Evolutionary conservation across 2,329 filamentous ascomycete genomes (phyloP).

Genomic region (Fusarium guadeloupense): DNA sequence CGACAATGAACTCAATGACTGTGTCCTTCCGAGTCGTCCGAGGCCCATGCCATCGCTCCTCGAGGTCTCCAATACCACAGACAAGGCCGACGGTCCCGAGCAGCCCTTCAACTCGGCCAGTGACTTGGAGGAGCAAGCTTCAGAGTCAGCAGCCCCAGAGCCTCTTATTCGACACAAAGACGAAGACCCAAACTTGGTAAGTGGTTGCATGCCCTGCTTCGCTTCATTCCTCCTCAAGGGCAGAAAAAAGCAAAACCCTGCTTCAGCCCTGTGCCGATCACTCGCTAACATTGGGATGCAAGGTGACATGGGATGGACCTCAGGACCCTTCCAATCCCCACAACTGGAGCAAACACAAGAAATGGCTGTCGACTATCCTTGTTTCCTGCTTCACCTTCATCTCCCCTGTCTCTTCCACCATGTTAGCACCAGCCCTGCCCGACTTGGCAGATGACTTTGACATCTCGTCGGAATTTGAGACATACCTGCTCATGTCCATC

Average conservation of each 20-base stretch:
- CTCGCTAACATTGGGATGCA: background rate
- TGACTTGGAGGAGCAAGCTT: conserved; percentile 10
- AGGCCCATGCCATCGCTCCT: conserved; percentile 18
- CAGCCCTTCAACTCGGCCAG: background rate
- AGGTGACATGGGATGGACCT: conserved; percentile 56
- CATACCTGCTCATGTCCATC: conserved; percentile 65
- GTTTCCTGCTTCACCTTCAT: conserved; percentile 61
- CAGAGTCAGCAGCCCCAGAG: conserved; percentile 9
- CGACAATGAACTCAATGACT: background rate
- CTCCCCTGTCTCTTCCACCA: conserved; percentile 63
- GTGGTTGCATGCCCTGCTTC: background rate
- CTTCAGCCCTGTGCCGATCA: background rate
- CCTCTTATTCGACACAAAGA: background rate
- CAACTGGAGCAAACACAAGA: conserved; percentile 57
- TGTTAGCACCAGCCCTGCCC: conserved; percentile 59
- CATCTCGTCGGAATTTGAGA: conserved; percentile 54
- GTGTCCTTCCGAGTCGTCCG: background rate
- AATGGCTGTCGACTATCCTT: conserved; percentile 49
- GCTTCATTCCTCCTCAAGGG: background rate
- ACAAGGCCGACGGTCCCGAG: background rate
- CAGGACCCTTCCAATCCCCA: conserved; percentile 53
- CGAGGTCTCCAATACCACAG: conserved; percentile 8
- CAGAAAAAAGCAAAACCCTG: too few species aligned
- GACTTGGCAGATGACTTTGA: conserved; percentile 56
- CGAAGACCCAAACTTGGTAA: conserved; percentile 38